phyloP scores from a whole-genome alignment of 2,329 filamentous ascomycete species.

The Stemphylium vesicarium region DNA sequence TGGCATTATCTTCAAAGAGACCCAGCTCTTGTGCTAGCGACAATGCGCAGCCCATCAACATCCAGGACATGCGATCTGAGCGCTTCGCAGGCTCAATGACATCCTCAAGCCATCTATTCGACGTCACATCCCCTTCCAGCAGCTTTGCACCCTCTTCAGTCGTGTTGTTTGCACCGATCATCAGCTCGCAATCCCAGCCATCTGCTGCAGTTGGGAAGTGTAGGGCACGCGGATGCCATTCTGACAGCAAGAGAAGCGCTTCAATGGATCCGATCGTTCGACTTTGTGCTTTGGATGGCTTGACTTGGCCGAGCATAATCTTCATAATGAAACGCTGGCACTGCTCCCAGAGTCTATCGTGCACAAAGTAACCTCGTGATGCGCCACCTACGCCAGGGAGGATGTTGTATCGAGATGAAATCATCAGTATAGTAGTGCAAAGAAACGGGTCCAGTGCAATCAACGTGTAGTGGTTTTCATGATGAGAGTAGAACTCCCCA shows the following conservation, averaged over 20 bases:
- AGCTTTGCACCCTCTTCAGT: conserved; percentile 43
- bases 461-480: conserved; percentile 56
- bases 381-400: conserved; percentile 49
- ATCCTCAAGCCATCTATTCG: conserved; percentile 59
- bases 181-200: conserved; percentile 62
- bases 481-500: conserved; percentile 57
- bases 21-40: conserved; percentile 61
- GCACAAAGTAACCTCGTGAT: conserved; percentile 60
- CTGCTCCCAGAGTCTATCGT: conserved; percentile 62
- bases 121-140: conserved; percentile 45
- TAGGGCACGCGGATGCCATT: conserved; percentile 63
- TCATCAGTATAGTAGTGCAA: conserved; percentile 61
- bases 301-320: conserved; percentile 62
- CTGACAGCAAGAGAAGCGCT: conserved; percentile 60
- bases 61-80: conserved; percentile 67
- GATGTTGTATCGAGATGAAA: conserved; percentile 60
- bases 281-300: conserved; percentile 57
- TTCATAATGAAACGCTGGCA: conserved; percentile 61
- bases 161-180: conserved; percentile 52
- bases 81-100: conserved; percentile 61
- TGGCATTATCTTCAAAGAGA: conserved; percentile 54
- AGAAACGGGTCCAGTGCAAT: conserved; percentile 60
- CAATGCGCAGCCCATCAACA: conserved; percentile 61
- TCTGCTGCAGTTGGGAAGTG: conserved; percentile 62
- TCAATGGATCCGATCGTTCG: conserved; percentile 61